Percentiles rank a stretch among this genome's conserved stretches.
These are phyloP conservation scores for Fusarium incarnatum DNA, from an alignment of 2,329 filamentous ascomycete genomes.

Conservation along the genomic window DNA sequence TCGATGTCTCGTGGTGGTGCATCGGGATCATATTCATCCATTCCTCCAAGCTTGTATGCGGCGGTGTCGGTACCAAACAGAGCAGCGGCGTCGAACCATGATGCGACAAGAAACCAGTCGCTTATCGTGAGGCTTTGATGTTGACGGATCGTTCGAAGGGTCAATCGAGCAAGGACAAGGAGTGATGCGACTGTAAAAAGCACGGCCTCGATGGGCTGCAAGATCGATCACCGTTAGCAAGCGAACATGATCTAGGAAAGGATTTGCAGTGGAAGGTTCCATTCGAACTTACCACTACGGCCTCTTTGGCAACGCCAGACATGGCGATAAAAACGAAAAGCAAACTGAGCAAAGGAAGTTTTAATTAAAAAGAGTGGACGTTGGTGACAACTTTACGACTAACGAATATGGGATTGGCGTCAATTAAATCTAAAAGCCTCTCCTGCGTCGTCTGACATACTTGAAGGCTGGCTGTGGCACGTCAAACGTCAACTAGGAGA, in stretches of 20 bases:
- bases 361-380: not conserved
- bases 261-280: not conserved
- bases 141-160: constrained; percentile 44
- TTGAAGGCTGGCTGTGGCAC: not conserved
- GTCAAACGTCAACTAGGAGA: not conserved
- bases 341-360: not conserved
- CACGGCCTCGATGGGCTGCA: constrained; percentile 47
- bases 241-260: not conserved
- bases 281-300: constrained; percentile 29
- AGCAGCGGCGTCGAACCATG: constrained; percentile 44
- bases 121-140: constrained; percentile 44
- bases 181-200: constrained; percentile 41
- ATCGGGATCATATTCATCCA: constrained; percentile 44
- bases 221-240: constrained; percentile 18
- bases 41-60: constrained; percentile 46
- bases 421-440: constrained; percentile 24
- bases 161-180: constrained; percentile 40
- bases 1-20: constrained; percentile 12
- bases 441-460: constrained; percentile 6
- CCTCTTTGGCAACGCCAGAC: constrained; percentile 36
- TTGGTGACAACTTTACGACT: not conserved
- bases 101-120: constrained; percentile 47
- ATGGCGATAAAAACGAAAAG: not conserved
- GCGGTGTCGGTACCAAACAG: constrained; percentile 45
- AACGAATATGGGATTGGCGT: constrained; percentile 16